Base-by-base conservation (phyloP, 805 yeast genomes). In the Metschnikowia cerradonensis region DNA sequence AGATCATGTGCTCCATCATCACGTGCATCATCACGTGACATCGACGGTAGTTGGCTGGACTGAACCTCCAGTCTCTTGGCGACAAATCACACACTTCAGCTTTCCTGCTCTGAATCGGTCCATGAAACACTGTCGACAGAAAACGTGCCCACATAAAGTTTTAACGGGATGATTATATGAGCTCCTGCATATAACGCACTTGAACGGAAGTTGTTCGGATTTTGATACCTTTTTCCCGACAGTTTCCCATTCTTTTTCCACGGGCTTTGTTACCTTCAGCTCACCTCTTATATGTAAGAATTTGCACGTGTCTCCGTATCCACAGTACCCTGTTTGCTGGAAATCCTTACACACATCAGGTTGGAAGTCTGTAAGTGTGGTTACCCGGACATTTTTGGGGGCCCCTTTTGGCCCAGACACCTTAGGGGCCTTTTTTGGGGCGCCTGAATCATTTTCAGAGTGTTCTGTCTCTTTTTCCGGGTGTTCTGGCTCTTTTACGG, bases 231-330 rank as follows among this genome's bases (percentile, higher is more conserved):
- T 23, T 14, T 33, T 39, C 55, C 38, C 60, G 55, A 70, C 76
- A 26, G 60, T 65, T 55, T 85, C 86, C 96, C 96, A 88, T 41
- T 88, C 95, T 52, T 75, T 75, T 26, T 77, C 65, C 6, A 84
- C 65, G 52, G 84, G 82, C 81, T 83, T 81, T 31, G 84, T 88
- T 43, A 83, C 83, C 49, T 77, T 79, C 68, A 84, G 86, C 61
- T 89, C 96, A 58, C 89, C 97, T 67, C 99, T 71, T 14, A 88
- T 81, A 64, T 94, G 99, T 34, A 92, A 66, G 66, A 94, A 94
- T 70, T 94, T 94, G 72, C 99, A 94, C 34, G 94, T 86, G 60
- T 94, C 99, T 7, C 99, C 99, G 65, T 86, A 94, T 5, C 97
- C 97, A 75, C 99, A 94, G 63, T 83, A 91, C 0, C 99, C 99